Base-by-base conservation (phyloP, 164 flowering plant genomes). In the Warburgia ugandensis region DNA sequence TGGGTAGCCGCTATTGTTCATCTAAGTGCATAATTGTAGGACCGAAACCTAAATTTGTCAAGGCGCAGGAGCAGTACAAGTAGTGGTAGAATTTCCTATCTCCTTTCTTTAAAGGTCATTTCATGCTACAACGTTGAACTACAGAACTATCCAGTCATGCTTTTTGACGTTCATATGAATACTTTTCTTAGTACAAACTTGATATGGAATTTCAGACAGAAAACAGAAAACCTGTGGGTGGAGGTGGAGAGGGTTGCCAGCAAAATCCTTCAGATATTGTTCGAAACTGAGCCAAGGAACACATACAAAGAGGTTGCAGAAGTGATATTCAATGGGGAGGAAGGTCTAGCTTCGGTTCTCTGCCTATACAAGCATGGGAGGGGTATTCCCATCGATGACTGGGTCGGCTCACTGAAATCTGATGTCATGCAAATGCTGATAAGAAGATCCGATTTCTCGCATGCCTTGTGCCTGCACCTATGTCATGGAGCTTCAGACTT, bases 371-470 rank as follows among this genome's bases (percentile, higher is more conserved):
- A 69, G 73, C 86, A 83, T 26, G 55, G 63, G 23, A 47, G 35
- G 21, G 48, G 55, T 9, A 37, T 45, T n/a, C 26, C 51, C 0
- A 53, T 29, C 0, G 45, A 61, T n/a, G 50, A 20, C 21, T 53
- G 66, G 56, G 53, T 48, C 1, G 54, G 52, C 39, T 70, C 77
- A 1, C 22, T 78, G 48, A 71, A 68, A 61, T 70, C 79, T 38
- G 94, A 90, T 43, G 77, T 83, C 58, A 75, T 90, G 0, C 62
- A 84, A 44, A 82, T 79, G 90, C 70, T 84, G 67, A 70, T 90
- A 21, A 67, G 76, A 21, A 83, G 91, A 25, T 68, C 77, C 3
- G 89, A 86, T 52, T 68, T 68, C 62, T 66, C 88, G 27, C 94
- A 86, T 58, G 75, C 85, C 21, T 57, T 90, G 30, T 68, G 78